Evolutionary conservation across 306 rosid species (phyloP).

Genomic region (Rosa persica): DNA sequence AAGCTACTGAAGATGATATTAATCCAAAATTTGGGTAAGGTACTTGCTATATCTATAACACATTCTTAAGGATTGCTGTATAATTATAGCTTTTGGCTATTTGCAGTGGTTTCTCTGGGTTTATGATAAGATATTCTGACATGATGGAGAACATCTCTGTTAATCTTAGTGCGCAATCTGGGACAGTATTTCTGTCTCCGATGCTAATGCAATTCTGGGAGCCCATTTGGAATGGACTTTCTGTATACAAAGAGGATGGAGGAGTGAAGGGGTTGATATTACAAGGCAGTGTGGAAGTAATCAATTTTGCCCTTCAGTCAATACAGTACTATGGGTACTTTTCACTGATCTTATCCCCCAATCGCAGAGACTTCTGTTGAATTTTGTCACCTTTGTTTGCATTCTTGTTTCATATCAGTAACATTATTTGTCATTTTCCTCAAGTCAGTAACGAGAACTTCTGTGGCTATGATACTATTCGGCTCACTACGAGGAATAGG

Average conservation of each 20-base stretch:
- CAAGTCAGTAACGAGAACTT: slow-evolving; percentile 65
- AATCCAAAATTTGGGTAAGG: slow-evolving; percentile 76
- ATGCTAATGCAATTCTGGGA: slow-evolving; percentile 66
- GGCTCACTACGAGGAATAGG: slow-evolving; percentile 54
- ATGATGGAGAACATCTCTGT: slow-evolving; percentile 60
- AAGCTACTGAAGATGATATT: slow-evolving; percentile 73
- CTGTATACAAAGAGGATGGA: slow-evolving; percentile 35
- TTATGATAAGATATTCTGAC: slow-evolving; percentile 78
- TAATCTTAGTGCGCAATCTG: slow-evolving; percentile 59
- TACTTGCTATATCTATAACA: background rate
- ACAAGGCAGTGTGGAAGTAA: slow-evolving; percentile 66
- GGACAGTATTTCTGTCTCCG: slow-evolving; percentile 62
- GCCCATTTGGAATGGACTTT: slow-evolving; percentile 52
- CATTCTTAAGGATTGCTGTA: background rate
- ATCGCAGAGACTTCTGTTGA: background rate
- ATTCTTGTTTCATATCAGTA: slow-evolving; percentile 1
- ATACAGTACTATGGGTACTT: slow-evolving; percentile 77
- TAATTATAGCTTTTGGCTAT: background rate
- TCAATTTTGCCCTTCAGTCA: slow-evolving; percentile 71
- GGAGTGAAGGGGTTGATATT: slow-evolving; percentile 47
- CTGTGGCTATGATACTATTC: slow-evolving; percentile 57
- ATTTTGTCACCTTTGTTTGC: background rate
- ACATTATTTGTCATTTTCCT: slow-evolving; percentile 6
- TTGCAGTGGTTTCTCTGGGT: slow-evolving; percentile 70
- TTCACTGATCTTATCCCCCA: background rate